Evolutionary conservation across 2,329 filamentous ascomycete species (phyloP).

Genomic region (Nakataea oryzae): DNA sequence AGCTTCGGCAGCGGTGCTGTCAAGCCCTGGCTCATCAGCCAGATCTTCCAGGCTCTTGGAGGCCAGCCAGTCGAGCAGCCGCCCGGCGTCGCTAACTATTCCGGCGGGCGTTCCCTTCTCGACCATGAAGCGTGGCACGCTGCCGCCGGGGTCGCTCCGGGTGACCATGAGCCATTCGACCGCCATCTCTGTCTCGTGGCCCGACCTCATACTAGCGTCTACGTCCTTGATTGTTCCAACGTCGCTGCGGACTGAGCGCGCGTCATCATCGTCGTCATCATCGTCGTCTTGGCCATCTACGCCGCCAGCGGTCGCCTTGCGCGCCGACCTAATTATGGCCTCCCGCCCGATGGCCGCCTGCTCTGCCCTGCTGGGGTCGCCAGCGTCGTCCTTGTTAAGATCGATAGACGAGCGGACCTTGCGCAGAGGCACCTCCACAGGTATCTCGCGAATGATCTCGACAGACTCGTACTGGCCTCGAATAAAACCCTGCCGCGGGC

Average conservation of each 20-base stretch:
- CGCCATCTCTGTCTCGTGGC: constrained; percentile 22
- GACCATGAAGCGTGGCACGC: constrained; percentile 83
- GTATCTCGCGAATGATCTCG: constrained; percentile 80
- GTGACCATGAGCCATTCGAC: constrained; percentile 93
- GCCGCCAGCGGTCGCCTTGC: constrained; percentile 11
- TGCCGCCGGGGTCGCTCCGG: constrained; percentile 78
- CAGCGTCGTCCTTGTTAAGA: constrained; percentile 20
- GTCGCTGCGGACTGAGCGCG: constrained; percentile 4
- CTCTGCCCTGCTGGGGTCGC: constrained; percentile 15
- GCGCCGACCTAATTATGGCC: constrained; percentile 30
- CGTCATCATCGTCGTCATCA: constrained; percentile 20
- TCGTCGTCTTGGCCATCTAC: constrained; percentile 5
- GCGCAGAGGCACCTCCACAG: constrained; percentile 34
- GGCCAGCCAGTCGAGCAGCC: constrained; percentile 68
- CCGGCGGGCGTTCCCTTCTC: constrained; percentile 76
- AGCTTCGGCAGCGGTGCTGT: not conserved
- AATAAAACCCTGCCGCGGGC: constrained; percentile 61
- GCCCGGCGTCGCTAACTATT: constrained; percentile 68
- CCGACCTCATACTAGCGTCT: constrained; percentile 14
- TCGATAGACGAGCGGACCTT: constrained; percentile 34
- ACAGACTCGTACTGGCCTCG: constrained; percentile 84
- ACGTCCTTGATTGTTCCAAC: not conserved
- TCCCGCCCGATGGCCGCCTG: constrained; percentile 24
- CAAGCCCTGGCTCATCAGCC: constrained; percentile 12
- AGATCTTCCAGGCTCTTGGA: constrained; percentile 26